Evolutionary conservation across 805 yeast genomes (phyloP).

Genomic region (Candida orba): DNA sequence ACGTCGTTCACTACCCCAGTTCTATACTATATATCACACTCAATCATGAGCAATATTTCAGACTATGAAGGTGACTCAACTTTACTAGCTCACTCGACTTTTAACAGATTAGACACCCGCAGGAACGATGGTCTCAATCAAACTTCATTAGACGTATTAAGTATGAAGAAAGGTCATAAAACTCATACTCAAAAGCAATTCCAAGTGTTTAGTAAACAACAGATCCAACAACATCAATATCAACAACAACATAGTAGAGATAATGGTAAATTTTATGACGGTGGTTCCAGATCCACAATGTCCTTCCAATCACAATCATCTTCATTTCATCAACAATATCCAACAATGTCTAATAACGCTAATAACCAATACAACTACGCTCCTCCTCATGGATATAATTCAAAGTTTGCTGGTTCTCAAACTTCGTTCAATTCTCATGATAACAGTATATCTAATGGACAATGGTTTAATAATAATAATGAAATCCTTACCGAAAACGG

Average conservation of each 20-base stretch:
- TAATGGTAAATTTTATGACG: background rate
- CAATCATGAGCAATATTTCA: background rate
- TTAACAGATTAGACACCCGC: slow-evolving; percentile 13
- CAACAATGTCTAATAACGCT: background rate
- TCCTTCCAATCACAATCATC: slow-evolving; percentile 4
- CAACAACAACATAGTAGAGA: slow-evolving; percentile 9
- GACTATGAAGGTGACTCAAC: background rate
- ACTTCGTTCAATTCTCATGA: background rate
- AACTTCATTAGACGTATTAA: slow-evolving; percentile 20
- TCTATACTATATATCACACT: background rate
- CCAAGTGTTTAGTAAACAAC: slow-evolving; percentile 18
- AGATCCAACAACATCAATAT: slow-evolving; percentile 14
- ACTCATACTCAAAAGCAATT: slow-evolving; percentile 22
- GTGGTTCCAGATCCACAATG: slow-evolving; percentile 2
- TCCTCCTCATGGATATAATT: background rate
- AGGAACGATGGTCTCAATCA: slow-evolving; percentile 19
- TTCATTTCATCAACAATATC: background rate
- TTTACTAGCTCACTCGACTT: background rate
- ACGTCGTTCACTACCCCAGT: no score
- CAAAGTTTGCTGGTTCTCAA: background rate
- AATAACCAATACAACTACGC: background rate
- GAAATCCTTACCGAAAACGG: background rate
- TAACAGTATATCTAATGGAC: background rate
- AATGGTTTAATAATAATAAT: slow-evolving; percentile 4
- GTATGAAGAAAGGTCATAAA: slow-evolving; percentile 17